Percentiles rank a stretch among this genome's conserved stretches.
phyloP scores from a whole-genome alignment of 1,139 yeast genomes.

The Geotrichum carabidarum region DNA sequence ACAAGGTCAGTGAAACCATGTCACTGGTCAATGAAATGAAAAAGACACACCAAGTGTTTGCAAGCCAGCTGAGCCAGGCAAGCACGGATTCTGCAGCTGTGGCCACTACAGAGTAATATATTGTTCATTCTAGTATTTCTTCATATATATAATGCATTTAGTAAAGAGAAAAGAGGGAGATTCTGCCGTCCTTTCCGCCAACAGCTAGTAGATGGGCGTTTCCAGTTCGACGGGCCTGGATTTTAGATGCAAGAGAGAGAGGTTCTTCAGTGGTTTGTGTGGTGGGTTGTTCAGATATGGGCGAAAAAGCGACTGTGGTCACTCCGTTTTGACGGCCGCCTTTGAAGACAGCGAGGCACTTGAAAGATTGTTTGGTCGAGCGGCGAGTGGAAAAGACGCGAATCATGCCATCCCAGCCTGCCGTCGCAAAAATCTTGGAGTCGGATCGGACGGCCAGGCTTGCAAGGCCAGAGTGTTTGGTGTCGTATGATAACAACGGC shows the following conservation, averaged over 20 bases:
- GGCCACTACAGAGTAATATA: not conserved
- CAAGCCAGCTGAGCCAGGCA: not conserved
- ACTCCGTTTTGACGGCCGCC: slow-evolving; percentile 34
- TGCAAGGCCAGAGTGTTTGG: slow-evolving; percentile 34
- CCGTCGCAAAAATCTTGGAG: slow-evolving; percentile 33
- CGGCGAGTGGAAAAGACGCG: slow-evolving; percentile 29
- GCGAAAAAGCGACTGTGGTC: slow-evolving; percentile 29
- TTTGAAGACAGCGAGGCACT: slow-evolving; percentile 32
- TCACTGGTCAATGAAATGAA: slow-evolving; percentile 5
- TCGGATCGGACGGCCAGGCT: slow-evolving; percentile 32
- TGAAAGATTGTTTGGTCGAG: slow-evolving; percentile 14
- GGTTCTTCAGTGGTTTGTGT: not conserved
- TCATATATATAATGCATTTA: slow-evolving; percentile 19
- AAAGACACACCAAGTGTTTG: not conserved
- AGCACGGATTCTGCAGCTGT: not conserved
- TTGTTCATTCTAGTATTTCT: not conserved
- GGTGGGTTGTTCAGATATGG: not conserved
- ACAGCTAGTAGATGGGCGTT: slow-evolving; percentile 35
- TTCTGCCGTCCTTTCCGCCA: slow-evolving; percentile 40
- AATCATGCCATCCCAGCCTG: slow-evolving; percentile 42
- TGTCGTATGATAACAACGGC: slow-evolving; percentile 19
- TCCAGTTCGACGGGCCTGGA: slow-evolving; percentile 12
- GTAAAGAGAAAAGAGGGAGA: slow-evolving; percentile 33
- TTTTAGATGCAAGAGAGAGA: slow-evolving; percentile 3
- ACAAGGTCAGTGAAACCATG: slow-evolving; percentile 12